Percentiles rank a stretch among this genome's conserved stretches.
These are phyloP conservation scores for Talaromyces ruber DNA, from an alignment of 495 filamentous ascomycete species.

Conservation along the genomic window DNA sequence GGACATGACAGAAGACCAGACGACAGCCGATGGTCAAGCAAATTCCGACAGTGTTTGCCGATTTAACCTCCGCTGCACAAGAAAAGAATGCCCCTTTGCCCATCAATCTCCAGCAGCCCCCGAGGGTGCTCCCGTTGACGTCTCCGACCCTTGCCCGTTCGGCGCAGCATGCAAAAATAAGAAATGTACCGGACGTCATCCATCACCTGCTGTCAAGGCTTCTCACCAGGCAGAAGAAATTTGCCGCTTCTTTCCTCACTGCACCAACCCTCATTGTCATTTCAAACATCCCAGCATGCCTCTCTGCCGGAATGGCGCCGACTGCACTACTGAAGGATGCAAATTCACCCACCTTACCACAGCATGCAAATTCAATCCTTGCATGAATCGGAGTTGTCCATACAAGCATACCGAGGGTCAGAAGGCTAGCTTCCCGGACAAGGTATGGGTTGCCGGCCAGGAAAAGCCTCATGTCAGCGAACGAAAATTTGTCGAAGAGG, in stretches of 20 bases:
- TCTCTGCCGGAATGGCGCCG: constrained; percentile 86
- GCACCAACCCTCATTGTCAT: constrained; percentile 74
- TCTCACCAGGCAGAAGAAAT: constrained; percentile 74
- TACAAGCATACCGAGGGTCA: constrained; percentile 94
- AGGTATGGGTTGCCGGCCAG: constrained; percentile 72
- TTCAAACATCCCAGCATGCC: constrained; percentile 79
- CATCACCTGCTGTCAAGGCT: constrained; percentile 73
- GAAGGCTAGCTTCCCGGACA: constrained; percentile 67
- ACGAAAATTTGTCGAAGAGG: constrained; percentile 79
- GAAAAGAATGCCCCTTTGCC: constrained; percentile 82
- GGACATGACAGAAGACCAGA: constrained; percentile 21
- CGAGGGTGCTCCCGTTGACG: constrained; percentile 69
- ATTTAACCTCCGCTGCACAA: constrained; percentile 80
- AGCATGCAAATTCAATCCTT: constrained; percentile 86
- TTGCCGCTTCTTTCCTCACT: constrained; percentile 94
- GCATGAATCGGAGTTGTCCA: constrained; percentile 71
- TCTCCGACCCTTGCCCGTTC: constrained; percentile 71
- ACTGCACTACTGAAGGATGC: constrained; percentile 77
- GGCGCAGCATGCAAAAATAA: constrained; percentile 89
- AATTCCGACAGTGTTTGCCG: constrained; percentile 53
- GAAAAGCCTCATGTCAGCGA: constrained; percentile 69
- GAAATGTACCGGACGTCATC: constrained; percentile 88
- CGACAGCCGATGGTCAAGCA: constrained; percentile 40
- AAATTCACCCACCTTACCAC: constrained; percentile 80
- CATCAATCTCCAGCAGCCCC: constrained; percentile 91